These are phyloP conservation scores for Yarrowia hollandica DNA, from an alignment of 805 yeast species.

Conservation along the genomic window DNA sequence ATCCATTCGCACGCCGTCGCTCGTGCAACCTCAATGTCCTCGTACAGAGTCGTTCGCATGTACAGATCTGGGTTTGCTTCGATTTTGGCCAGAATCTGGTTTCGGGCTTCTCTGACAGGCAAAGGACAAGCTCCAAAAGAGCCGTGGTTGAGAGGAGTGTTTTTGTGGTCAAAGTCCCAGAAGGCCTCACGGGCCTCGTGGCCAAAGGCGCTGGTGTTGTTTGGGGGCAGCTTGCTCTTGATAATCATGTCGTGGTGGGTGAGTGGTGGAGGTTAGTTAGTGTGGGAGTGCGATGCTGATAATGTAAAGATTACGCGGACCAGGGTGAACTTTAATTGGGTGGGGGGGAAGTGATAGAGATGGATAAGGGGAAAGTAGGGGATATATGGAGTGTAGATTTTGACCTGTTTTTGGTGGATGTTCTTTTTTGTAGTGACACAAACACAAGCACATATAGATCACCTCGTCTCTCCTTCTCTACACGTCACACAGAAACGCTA, in stretches of 20 bases:
- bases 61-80: slow-evolving; percentile 52
- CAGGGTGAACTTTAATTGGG: background rate
- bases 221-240: slow-evolving; percentile 2
- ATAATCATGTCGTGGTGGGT: background rate
- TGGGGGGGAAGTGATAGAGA: background rate
- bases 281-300: slow-evolving; percentile 14
- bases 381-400: background rate
- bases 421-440: background rate
- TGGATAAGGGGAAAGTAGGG: background rate
- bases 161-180: slow-evolving; percentile 48
- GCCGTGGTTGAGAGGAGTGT: slow-evolving; percentile 61
- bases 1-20: slow-evolving; percentile 47
- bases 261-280: background rate
- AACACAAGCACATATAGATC: no score
- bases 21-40: slow-evolving; percentile 42
- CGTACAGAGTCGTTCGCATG: slow-evolving; percentile 39
- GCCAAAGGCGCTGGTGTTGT: background rate
- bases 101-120: slow-evolving; percentile 47
- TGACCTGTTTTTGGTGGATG: background rate
- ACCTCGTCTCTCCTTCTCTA: no score
- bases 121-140: slow-evolving; percentile 60
- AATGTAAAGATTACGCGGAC: slow-evolving; percentile 13
- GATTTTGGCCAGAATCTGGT: slow-evolving; percentile 39
- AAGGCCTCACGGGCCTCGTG: slow-evolving; percentile 37
- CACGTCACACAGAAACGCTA: background rate